Conservation (phyloP, 2,329 filamentous ascomycete species). For the Cladosporium sp. region DNA sequence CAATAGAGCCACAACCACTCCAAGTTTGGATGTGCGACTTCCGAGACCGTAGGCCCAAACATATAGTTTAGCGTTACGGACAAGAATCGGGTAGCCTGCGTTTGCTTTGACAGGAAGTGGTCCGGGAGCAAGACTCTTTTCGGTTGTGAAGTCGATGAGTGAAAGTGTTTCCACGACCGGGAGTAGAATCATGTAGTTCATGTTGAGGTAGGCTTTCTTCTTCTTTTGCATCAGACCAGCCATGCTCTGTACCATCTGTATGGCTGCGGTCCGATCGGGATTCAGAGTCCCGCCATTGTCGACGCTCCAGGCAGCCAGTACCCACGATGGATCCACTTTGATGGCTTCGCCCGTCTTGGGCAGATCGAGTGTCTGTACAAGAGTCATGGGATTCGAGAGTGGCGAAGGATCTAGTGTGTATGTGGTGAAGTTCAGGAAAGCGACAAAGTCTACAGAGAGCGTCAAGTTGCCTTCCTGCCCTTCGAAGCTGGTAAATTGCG, state of each 20-base stretch:
- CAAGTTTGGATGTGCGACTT: constrained; percentile 27
- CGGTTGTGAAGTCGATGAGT: constrained; percentile 26
- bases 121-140: not conserved
- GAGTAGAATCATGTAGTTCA: not conserved
- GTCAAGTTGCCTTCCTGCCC: not conserved
- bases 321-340: constrained; percentile 30
- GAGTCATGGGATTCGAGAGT: constrained; percentile 23
- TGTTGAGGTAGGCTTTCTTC: no score
- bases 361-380: constrained; percentile 23
- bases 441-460: constrained; percentile 22
- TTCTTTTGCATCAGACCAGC: no score
- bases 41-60: constrained; percentile 29
- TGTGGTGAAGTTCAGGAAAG: constrained; percentile 25
- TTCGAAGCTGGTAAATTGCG: not conserved
- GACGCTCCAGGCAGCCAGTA: constrained; percentile 31
- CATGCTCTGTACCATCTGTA: not conserved
- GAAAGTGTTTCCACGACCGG: constrained; percentile 25
- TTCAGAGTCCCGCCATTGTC: constrained; percentile 18
- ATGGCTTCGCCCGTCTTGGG: constrained; percentile 10
- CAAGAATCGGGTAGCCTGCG: constrained; percentile 7
- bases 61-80: constrained; percentile 22
- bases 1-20: constrained; percentile 22
- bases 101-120: no score
- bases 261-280: constrained; percentile 4
- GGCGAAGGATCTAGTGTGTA: constrained; percentile 29